Evolutionary conservation across 768 basidiomycete genomes (phyloP).

Genomic region (Podaxis sp.): DNA sequence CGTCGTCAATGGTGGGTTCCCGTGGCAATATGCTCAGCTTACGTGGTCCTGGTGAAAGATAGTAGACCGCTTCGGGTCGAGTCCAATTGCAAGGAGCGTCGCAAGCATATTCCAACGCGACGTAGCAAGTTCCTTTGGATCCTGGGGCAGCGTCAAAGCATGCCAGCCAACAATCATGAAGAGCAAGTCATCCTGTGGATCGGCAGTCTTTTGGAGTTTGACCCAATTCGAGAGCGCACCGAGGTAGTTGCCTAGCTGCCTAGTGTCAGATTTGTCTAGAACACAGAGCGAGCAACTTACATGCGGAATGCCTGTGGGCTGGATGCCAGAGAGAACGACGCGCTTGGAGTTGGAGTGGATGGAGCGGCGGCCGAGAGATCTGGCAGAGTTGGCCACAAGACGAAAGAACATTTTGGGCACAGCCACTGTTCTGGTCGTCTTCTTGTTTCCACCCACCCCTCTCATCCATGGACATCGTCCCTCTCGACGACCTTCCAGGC

Average conservation of each 20-base stretch:
- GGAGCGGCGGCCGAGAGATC: slow-evolving; percentile 3
- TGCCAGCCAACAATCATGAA: slow-evolving; percentile 95
- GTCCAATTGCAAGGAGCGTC: slow-evolving; percentile 78
- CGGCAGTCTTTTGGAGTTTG: slow-evolving; percentile 63
- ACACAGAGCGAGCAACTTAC: slow-evolving; percentile 39
- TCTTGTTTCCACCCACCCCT: not conserved
- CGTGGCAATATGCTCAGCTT: slow-evolving; percentile 26
- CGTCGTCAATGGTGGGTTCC: not conserved
- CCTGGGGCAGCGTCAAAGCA: slow-evolving; percentile 89
- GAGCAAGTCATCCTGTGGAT: slow-evolving; percentile 61
- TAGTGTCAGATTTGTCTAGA: slow-evolving; percentile 13
- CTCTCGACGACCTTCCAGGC: slow-evolving; percentile 43
- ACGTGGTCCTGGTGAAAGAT: slow-evolving; percentile 92
- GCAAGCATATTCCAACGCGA: slow-evolving; percentile 81
- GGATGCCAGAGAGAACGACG: slow-evolving; percentile 86
- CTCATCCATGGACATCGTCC: slow-evolving; percentile 7
- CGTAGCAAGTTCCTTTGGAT: slow-evolving; percentile 58
- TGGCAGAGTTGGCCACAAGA: slow-evolving; percentile 7
- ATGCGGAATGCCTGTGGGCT: slow-evolving; percentile 90
- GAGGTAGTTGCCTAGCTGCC: slow-evolving; percentile 89
- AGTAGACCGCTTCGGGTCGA: slow-evolving; percentile 72
- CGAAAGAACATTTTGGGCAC: slow-evolving; percentile 27
- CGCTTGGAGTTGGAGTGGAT: slow-evolving; percentile 23
- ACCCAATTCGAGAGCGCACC: slow-evolving; percentile 93
- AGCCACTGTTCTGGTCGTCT: slow-evolving; percentile 25